A percentile compares a stretch with the other conserved stretches of the same genome.
These are phyloP conservation scores for Ophiostoma ips DNA, from an alignment of 2,329 filamentous ascomycete species.

Conservation along the genomic window DNA sequence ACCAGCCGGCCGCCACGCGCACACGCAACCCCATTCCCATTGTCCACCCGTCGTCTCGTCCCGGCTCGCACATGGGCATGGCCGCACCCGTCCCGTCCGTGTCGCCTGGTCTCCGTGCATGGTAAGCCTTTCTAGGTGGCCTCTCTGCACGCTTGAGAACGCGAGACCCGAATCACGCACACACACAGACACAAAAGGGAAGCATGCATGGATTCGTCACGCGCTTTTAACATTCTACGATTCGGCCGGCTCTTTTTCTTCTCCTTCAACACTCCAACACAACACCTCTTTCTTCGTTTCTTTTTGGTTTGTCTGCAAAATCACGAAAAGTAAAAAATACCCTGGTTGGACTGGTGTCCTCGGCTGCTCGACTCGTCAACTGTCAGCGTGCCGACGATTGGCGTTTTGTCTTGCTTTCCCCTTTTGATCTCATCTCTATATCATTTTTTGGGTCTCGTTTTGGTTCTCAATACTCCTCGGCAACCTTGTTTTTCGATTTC, in stretches of 20 bases:
- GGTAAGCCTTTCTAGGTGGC: neutral
- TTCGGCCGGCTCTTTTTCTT: neutral
- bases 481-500: slow-evolving; percentile 1
- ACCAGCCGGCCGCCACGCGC: slow-evolving; percentile 81
- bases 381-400: slow-evolving; percentile 16
- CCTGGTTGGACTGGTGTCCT: slow-evolving; percentile 22
- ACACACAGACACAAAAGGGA: no score
- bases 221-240: no score
- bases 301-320: slow-evolving; percentile 13
- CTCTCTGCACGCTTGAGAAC: no score
- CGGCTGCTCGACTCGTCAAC: slow-evolving; percentile 26
- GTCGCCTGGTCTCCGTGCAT: slow-evolving; percentile 36
- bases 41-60: slow-evolving; percentile 55
- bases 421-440: no score
- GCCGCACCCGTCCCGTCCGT: slow-evolving; percentile 63
- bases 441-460: slow-evolving; percentile 23
- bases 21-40: slow-evolving; percentile 94
- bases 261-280: neutral
- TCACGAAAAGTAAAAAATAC: slow-evolving; percentile 16
- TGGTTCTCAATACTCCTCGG: slow-evolving; percentile 19
- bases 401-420: slow-evolving; percentile 17
- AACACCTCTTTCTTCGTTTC: slow-evolving; percentile 1
- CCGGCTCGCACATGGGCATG: slow-evolving; percentile 69
- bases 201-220: no score
- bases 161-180: no score